Conservation (phyloP, 371 early-diverging fungal species). For the Mucor ambiguus region DNA sequence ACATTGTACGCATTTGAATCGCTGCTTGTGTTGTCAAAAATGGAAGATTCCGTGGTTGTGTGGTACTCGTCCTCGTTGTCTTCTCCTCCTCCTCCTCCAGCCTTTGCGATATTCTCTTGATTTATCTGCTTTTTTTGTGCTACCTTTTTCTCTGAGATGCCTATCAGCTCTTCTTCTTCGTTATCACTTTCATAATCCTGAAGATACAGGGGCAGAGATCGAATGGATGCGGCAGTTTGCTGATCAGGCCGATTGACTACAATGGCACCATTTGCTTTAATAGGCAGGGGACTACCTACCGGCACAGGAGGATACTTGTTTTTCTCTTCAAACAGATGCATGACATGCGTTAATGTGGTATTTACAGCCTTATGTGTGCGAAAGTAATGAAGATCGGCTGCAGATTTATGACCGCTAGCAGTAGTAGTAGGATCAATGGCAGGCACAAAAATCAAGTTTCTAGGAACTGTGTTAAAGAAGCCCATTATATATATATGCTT, state of each 20-base stretch:
- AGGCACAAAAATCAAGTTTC: conserved; percentile 3
- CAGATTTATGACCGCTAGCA: background rate
- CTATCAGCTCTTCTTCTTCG: background rate
- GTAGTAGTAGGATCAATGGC: background rate
- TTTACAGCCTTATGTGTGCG: background rate
- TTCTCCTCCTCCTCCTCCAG: background rate
- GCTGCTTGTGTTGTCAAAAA: background rate
- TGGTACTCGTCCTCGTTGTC: background rate
- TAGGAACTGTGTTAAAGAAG: background rate
- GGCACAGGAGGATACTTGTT: conserved; percentile 13
- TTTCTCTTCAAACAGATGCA: conserved; percentile 24
- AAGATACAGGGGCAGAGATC: background rate
- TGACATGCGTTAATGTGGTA: conserved; percentile 16
- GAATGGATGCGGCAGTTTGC: background rate
- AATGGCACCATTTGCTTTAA: conserved; percentile 33
- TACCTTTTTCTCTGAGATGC: background rate
- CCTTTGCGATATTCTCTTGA: background rate
- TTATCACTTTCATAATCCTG: conserved; percentile 5
- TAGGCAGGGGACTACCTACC: conserved; percentile 19
- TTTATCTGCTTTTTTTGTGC: background rate
- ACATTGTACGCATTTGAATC: background rate
- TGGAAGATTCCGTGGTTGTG: background rate
- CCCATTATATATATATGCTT: background rate
- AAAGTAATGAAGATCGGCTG: background rate
- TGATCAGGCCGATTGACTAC: conserved; percentile 22